Conservation (phyloP, 2,329 filamentous ascomycete genomes). For the Calycina herbarum region DNA sequence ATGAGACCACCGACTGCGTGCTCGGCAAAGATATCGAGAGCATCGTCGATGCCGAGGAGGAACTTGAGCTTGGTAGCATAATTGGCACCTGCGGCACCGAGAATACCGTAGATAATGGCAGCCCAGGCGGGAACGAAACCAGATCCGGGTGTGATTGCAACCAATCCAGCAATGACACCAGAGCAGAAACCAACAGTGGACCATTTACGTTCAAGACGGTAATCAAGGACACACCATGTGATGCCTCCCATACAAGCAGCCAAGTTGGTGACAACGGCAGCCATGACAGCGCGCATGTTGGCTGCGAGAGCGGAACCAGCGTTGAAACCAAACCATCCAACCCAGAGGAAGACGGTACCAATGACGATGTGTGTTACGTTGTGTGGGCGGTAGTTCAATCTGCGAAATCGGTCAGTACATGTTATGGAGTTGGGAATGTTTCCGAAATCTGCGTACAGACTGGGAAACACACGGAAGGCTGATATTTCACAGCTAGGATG, state of each 20-base stretch:
- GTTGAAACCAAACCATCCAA: conserved; percentile 96
- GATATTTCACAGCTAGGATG: not conserved
- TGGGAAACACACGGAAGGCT: not conserved
- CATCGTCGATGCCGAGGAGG: conserved; percentile 76
- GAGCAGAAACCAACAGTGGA: conserved; percentile 93
- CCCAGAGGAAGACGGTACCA: conserved; percentile 91
- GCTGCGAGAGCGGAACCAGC: conserved; percentile 79
- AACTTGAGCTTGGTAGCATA: conserved; percentile 93
- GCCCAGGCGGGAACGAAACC: conserved; percentile 84
- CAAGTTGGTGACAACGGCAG: conserved; percentile 81
- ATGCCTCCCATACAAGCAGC: conserved; percentile 82
- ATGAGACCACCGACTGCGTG: conserved; percentile 77
- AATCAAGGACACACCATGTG: conserved; percentile 87
- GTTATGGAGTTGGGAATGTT: not conserved
- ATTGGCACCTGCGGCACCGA: conserved; percentile 78
- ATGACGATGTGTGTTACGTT: conserved; percentile 92
- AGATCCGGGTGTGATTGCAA: conserved; percentile 85
- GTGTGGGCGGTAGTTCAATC: conserved; percentile 88
- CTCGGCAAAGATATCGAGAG: conserved; percentile 85
- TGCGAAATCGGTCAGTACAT: conserved; percentile 9
- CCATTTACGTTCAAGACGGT: conserved; percentile 86
- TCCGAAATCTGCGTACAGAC: not conserved
- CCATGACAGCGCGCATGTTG: conserved; percentile 84
- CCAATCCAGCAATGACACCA: conserved; percentile 82
- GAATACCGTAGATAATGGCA: conserved; percentile 74